A percentile compares a stretch with the other conserved stretches of the same genome.
phyloP scores from a whole-genome alignment of 257 asterid species.

The Plectranthus barbatus region DNA sequence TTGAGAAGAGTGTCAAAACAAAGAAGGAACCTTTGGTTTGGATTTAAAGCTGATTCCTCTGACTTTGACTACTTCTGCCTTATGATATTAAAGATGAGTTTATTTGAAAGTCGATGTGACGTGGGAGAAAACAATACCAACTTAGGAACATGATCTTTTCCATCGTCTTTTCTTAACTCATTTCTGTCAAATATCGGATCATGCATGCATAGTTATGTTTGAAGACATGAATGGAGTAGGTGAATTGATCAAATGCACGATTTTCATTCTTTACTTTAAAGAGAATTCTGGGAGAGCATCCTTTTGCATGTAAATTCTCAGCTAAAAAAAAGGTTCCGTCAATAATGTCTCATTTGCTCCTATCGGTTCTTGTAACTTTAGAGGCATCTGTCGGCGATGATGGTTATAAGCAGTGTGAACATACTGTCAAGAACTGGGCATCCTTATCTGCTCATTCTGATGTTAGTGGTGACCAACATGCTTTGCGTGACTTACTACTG shows the following conservation, averaged over 20 bases:
- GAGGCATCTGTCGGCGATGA: slow-evolving; percentile 34
- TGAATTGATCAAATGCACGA: not conserved
- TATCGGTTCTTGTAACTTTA: slow-evolving; percentile 34
- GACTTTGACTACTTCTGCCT: not conserved
- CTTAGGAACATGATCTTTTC: not conserved
- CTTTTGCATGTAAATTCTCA: not conserved
- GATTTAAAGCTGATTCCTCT: not conserved
- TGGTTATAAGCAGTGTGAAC: slow-evolving; percentile 54
- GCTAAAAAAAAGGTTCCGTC: not conserved
- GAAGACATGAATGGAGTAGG: not conserved
- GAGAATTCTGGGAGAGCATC: not conserved
- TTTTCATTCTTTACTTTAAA: not conserved
- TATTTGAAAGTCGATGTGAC: not conserved
- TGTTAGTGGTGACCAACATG: slow-evolving; percentile 53
- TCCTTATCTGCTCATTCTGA: slow-evolving; percentile 52
- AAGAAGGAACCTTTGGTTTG: not conserved
- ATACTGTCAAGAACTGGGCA: slow-evolving; percentile 75
- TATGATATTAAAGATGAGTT: not conserved
- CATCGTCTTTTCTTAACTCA: not conserved
- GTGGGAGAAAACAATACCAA: not conserved
- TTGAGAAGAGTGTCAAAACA: not conserved
- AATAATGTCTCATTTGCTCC: not conserved
- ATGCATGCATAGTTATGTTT: not conserved
- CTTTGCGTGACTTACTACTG: slow-evolving; percentile 75
- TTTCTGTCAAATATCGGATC: not conserved